A percentile compares a stretch with the other conserved stretches of the same genome.
Conservation (phyloP, 768 basidiomycete species). For the Lentinula raphanica region DNA sequence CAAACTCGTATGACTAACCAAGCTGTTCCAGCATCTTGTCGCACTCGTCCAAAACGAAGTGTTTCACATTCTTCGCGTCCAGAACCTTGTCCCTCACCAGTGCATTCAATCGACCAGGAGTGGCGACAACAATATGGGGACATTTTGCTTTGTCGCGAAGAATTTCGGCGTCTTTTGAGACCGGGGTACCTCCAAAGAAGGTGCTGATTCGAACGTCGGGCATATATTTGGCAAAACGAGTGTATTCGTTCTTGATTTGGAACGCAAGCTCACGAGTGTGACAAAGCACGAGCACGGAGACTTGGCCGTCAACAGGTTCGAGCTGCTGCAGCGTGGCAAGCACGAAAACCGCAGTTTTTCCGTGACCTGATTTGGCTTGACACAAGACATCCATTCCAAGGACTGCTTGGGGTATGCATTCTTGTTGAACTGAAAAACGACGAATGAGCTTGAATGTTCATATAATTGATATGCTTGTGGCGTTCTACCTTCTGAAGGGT, state of each 20-base stretch:
- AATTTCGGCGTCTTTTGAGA: constrained; percentile 88
- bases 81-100: constrained; percentile 92
- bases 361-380: constrained; percentile 98
- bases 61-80: constrained; percentile 95
- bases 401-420: constrained; percentile 99
- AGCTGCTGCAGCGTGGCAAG: constrained; percentile 96
- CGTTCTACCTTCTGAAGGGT: constrained; percentile 98
- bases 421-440: constrained; percentile 80
- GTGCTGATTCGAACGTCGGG: constrained; percentile 96
- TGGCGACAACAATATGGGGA: constrained; percentile 98
- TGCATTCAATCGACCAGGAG: constrained; percentile 95
- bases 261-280: constrained; percentile 99
- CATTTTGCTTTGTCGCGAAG: constrained; percentile 96
- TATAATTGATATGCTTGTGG: not conserved
- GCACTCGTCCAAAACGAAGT: constrained; percentile 99
- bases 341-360: constrained; percentile 99
- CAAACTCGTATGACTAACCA: constrained; percentile 95
- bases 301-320: constrained; percentile 97
- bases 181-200: constrained; percentile 96
- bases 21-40: constrained; percentile 99
- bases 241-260: constrained; percentile 99
- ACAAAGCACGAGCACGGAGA: constrained; percentile 95
- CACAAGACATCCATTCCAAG: constrained; percentile 99
- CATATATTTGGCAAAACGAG: constrained; percentile 99
- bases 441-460: constrained; percentile 1